phyloP scores from a whole-genome alignment of 2,329 filamentous ascomycete genomes.

The Macrophomina tecta region DNA sequence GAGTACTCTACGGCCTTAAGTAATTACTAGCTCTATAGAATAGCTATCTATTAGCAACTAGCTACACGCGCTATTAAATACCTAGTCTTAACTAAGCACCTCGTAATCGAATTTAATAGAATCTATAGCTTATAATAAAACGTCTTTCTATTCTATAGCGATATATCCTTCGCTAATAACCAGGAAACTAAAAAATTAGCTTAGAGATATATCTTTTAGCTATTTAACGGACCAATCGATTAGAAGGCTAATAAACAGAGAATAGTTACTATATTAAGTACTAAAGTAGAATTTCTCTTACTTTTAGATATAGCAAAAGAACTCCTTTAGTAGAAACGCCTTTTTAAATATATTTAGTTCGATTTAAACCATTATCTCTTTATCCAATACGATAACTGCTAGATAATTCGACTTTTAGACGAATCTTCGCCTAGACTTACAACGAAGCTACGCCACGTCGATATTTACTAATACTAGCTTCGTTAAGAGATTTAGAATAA shows the following conservation, averaged over 20 bases:
- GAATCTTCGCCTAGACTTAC: no score
- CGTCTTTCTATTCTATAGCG: constrained; percentile 26
- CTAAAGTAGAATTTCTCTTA: no score
- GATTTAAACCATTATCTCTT: no score
- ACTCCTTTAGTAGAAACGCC: no score
- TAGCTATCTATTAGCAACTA: constrained; percentile 30
- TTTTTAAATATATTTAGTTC: no score
- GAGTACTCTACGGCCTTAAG: constrained; percentile 36
- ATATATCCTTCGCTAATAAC: constrained; percentile 34
- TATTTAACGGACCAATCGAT: constrained; percentile 33
- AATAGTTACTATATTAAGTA: no score
- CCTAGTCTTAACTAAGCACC: constrained; percentile 24
- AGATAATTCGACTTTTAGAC: constrained; percentile 28
- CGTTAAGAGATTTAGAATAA: no score
- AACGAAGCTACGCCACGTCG: constrained; percentile 31
- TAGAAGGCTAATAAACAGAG: constrained; percentile 31
- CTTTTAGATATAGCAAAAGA: no score
- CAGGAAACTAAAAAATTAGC: constrained; percentile 29
- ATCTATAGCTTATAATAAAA: constrained; percentile 23
- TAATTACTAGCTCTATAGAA: constrained; percentile 34
- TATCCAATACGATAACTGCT: constrained; percentile 27
- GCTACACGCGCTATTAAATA: constrained; percentile 30
- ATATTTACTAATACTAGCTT: constrained; percentile 25
- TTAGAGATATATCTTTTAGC: constrained; percentile 35
- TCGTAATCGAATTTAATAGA: constrained; percentile 26